Percentiles rank a stretch among this genome's conserved stretches.
Evolutionary conservation across 176 grass and related monocot genomes (phyloP).

Genomic region (Carex parvula): DNA sequence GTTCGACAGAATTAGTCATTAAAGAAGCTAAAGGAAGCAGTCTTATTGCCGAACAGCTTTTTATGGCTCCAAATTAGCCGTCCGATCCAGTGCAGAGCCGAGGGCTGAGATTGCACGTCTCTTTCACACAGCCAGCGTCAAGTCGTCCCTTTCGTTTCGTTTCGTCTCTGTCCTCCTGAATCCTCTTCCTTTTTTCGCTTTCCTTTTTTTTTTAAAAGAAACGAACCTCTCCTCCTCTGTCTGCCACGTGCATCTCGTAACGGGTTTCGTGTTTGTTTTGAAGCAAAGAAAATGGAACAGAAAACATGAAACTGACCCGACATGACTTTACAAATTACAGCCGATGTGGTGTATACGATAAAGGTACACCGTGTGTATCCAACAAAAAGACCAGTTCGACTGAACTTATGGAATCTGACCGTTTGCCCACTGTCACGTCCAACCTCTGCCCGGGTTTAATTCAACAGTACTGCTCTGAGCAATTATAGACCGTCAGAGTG

Average conservation of each 20-base stretch:
- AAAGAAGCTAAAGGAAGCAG: too few species aligned
- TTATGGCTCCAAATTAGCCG: not conserved
- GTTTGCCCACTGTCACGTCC: not conserved
- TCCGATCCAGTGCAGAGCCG: not conserved
- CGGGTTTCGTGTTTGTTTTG: not conserved
- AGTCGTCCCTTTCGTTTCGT: not conserved
- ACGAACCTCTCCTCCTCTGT: not conserved
- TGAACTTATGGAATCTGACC: not conserved
- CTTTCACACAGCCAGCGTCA: not conserved
- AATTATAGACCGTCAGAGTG: not conserved
- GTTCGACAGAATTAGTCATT: too few species aligned
- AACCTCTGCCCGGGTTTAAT: not conserved
- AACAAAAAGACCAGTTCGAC: not conserved
- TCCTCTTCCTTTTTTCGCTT: not conserved
- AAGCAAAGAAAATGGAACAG: too few species aligned
- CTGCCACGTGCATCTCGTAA: not conserved
- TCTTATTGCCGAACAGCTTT: not conserved
- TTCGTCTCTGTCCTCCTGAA: not conserved
- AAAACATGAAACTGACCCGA: too few species aligned
- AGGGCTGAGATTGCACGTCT: constrained; percentile 4
- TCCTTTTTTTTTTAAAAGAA: not conserved
- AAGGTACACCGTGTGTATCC: not conserved
- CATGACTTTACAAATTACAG: not conserved
- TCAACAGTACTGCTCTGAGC: not conserved
- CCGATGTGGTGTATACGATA: not conserved